phyloP scores from a whole-genome alignment of 78 protist species.

The Creolimax fragrantissima region DNA sequence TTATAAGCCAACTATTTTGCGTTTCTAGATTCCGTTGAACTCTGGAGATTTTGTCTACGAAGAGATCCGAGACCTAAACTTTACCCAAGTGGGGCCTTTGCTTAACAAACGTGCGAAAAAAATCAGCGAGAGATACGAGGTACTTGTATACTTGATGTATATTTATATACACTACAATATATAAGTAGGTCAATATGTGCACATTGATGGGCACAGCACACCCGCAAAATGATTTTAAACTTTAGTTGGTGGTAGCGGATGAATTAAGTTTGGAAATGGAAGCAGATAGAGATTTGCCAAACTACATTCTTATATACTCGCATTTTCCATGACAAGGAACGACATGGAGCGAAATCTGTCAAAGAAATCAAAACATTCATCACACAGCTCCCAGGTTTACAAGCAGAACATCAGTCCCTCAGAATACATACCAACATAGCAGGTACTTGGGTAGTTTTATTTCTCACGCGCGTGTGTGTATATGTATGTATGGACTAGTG shows the following conservation, averaged over 20 bases:
- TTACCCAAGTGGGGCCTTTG: slow-evolving; percentile 44
- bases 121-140: not conserved
- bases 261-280: too few species aligned
- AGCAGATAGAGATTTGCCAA: too few species aligned
- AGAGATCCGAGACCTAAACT: slow-evolving; percentile 30
- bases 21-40: not conserved
- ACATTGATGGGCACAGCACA: too few species aligned
- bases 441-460: too few species aligned
- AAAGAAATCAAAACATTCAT: not conserved
- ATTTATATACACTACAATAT: too few species aligned
- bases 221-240: too few species aligned
- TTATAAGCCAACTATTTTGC: not conserved
- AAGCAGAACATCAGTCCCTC: slow-evolving; percentile 34
- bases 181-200: too few species aligned
- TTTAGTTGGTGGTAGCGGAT: too few species aligned
- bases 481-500: slow-evolving; percentile 28
- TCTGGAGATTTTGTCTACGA: not conserved
- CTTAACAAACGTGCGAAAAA: slow-evolving; percentile 43
- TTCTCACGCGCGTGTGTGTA: not conserved
- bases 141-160: not conserved
- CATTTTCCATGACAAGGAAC: too few species aligned
- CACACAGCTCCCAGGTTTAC: not conserved
- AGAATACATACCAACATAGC: not conserved
- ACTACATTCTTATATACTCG: too few species aligned
- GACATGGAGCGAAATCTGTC: slow-evolving; percentile 20